Conservation (phyloP, 2,329 filamentous ascomycete genomes). For the Talaromyces sp. region DNA sequence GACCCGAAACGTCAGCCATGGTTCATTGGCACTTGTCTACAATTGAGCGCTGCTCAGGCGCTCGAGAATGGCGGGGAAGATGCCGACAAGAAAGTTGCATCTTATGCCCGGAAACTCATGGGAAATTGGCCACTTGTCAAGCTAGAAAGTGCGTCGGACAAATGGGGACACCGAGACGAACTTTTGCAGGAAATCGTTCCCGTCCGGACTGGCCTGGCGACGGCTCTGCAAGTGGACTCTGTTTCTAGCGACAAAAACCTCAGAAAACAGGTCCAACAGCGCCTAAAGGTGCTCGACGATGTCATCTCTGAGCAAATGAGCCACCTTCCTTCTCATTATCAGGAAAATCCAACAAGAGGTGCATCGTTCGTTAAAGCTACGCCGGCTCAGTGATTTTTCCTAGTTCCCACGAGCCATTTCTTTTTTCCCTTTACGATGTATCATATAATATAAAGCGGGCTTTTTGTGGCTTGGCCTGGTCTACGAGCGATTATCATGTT, state of each 20-base stretch:
- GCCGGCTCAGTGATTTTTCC: background rate
- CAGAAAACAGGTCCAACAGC: constrained; percentile 18
- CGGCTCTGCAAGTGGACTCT: constrained; percentile 32
- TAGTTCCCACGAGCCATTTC: background rate
- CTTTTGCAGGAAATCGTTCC: constrained; percentile 30
- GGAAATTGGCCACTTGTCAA: constrained; percentile 27
- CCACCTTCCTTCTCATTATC: constrained; percentile 15
- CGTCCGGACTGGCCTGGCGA: constrained; percentile 38
- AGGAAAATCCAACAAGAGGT: constrained; percentile 18
- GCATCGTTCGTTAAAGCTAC: constrained; percentile 13
- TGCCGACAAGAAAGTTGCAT: constrained; percentile 32
- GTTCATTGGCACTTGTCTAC: constrained; percentile 40
- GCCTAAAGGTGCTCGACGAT: constrained; percentile 45
- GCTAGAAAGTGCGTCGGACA: constrained; percentile 17
- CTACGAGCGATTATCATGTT: background rate
- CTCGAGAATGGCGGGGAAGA: constrained; percentile 36
- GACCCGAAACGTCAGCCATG: constrained; percentile 39
- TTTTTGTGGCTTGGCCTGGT: background rate
- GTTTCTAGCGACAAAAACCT: constrained; percentile 23
- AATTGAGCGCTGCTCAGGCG: constrained; percentile 42
- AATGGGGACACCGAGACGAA: constrained; percentile 19
- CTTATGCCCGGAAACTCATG: constrained; percentile 36
- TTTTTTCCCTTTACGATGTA: background rate
- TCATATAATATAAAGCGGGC: background rate
- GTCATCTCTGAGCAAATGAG: constrained; percentile 39